Conservation (phyloP, 768 basidiomycete genomes). For the Wakefieldia striispora region DNA sequence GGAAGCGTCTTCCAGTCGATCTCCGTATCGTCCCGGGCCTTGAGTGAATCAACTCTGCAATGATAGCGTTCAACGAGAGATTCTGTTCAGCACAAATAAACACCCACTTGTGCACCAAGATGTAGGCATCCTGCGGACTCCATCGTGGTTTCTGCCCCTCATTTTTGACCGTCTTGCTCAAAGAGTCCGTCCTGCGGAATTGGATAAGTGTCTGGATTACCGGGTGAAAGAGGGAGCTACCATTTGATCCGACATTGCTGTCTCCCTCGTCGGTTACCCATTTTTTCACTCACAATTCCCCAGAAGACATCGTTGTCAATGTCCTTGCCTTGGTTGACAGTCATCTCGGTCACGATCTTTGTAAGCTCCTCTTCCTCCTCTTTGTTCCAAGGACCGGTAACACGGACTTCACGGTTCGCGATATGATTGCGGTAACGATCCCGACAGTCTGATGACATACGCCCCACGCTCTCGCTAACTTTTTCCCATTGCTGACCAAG, state of each 20-base stretch:
- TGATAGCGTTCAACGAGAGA: not conserved
- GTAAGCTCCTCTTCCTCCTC: conserved; percentile 78
- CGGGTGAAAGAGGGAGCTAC: conserved; percentile 35
- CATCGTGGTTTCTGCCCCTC: conserved; percentile 70
- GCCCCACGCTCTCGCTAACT: conserved; percentile 64
- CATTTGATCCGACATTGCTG: conserved; percentile 91
- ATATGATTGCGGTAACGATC: conserved; percentile 87
- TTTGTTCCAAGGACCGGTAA: conserved; percentile 70
- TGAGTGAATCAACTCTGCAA: conserved; percentile 66
- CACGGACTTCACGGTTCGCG: conserved; percentile 60
- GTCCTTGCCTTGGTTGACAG: conserved; percentile 66
- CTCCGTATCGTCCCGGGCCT: conserved; percentile 77
- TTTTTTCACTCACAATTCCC: conserved; percentile 70
- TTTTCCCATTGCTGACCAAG: conserved; percentile 82
- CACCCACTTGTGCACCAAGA: conserved; percentile 74
- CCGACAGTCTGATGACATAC: conserved; percentile 78
- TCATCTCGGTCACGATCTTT: conserved; percentile 73
- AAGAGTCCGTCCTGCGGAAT: conserved; percentile 63
- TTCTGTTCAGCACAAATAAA: not conserved
- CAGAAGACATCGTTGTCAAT: conserved; percentile 82
- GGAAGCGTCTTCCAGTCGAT: conserved; percentile 80
- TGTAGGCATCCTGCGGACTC: conserved; percentile 73
- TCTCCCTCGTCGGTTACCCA: conserved; percentile 73
- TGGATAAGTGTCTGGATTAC: not conserved
- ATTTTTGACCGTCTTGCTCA: conserved; percentile 71